These are phyloP conservation scores for Onygenales sp. DNA, from an alignment of 2,329 filamentous ascomycete genomes.

Conservation along the genomic window DNA sequence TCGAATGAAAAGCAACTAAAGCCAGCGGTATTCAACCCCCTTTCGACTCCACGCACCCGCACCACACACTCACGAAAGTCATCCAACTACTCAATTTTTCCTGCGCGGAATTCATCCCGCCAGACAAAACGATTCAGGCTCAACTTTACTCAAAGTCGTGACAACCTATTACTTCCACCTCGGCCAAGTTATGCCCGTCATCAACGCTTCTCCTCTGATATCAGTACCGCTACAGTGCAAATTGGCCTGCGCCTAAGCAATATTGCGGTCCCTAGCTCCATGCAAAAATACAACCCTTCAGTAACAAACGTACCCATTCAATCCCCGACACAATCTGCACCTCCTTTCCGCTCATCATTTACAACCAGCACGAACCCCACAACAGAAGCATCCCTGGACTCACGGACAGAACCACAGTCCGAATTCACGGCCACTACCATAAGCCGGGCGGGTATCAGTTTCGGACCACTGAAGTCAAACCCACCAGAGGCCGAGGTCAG, in stretches of 20 bases:
- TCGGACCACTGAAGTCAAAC: not conserved
- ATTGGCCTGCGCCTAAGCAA: slow-evolving; percentile 20
- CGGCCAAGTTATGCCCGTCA: slow-evolving; percentile 12
- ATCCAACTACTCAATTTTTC: slow-evolving; percentile 15
- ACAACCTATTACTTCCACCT: slow-evolving; percentile 11
- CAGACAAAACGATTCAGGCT: slow-evolving; percentile 7
- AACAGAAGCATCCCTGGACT: not conserved
- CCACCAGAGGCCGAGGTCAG: not conserved
- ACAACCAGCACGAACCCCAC: not conserved
- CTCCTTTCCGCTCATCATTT: not conserved
- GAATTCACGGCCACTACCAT: not conserved
- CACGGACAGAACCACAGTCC: not conserved
- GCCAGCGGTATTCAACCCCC: not conserved
- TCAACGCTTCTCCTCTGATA: slow-evolving; percentile 14
- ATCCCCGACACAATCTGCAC: not conserved
- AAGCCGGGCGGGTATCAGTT: not conserved
- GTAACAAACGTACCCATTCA: not conserved
- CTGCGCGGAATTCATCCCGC: slow-evolving; percentile 8
- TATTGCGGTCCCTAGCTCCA: slow-evolving; percentile 4
- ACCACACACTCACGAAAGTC: slow-evolving; percentile 1
- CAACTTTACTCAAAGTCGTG: slow-evolving; percentile 9
- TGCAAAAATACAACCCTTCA: slow-evolving; percentile 1
- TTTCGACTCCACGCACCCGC: not conserved
- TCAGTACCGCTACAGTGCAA: slow-evolving; percentile 18
- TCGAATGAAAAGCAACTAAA: not conserved